A percentile compares a stretch with the other conserved stretches of the same genome.
Evolutionary conservation across 306 rosid genomes (phyloP).

Genomic region (Medicago arabica): DNA sequence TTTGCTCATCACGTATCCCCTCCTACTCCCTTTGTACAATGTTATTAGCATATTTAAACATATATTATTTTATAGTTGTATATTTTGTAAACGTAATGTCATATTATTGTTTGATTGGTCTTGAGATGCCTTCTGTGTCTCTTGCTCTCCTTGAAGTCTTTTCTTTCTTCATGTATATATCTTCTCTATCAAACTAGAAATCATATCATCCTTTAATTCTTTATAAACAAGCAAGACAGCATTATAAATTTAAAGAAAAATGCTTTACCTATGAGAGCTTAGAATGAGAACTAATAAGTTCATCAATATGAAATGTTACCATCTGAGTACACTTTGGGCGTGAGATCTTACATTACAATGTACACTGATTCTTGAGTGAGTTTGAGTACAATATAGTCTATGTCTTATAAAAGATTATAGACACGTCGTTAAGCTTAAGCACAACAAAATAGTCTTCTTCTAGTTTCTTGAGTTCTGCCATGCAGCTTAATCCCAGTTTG

Average conservation of each 20-base stretch:
- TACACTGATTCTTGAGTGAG: slow-evolving; percentile 14
- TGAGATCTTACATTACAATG: slow-evolving; percentile 28
- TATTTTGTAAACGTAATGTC: neutral
- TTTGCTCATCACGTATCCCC: neutral
- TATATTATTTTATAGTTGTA: neutral
- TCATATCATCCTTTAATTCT: neutral
- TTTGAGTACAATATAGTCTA: neutral
- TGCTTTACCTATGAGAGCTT: neutral
- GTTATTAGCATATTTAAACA: neutral
- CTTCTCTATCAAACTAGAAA: neutral
- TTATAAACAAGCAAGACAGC: neutral
- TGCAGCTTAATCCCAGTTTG: slow-evolving; percentile 71
- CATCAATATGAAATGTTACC: neutral
- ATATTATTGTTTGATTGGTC: slow-evolving; percentile 3
- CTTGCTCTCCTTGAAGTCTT: neutral
- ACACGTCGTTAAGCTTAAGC: slow-evolving; percentile 32
- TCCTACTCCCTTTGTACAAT: neutral
- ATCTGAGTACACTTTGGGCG: neutral
- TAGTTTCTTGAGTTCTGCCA: slow-evolving; percentile 53
- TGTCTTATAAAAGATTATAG: neutral
- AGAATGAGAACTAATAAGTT: neutral
- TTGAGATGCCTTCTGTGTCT: neutral
- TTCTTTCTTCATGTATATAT: neutral
- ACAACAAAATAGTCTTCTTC: slow-evolving; percentile 74
- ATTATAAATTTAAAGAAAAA: neutral